Base-by-base conservation (phyloP, 257 asterid genomes). In the Striga asiatica region DNA sequence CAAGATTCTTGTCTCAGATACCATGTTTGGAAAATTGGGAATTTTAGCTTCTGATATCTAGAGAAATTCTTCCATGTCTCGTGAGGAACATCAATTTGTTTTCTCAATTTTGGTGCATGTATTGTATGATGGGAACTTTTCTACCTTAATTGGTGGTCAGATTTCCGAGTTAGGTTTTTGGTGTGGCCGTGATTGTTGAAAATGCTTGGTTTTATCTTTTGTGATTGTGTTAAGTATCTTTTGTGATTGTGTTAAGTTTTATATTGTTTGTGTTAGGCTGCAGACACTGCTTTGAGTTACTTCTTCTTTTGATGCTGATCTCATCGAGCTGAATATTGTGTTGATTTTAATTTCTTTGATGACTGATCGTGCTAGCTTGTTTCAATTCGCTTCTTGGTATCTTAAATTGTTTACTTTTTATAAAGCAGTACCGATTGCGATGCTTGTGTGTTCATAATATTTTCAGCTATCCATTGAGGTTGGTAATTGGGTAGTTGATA, bases 341-440 rank as follows among this genome's bases (percentile, higher is more conserved):
- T 35, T 35, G 21, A 16, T 29, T 63, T n/a, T 1, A 46, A 37
- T 9, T 22, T 41, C 35, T 3, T 54, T 52, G 35, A 43, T 54
- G 27, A 46, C 24, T 53, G 35, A 14, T 43, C 27, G 22, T 18
- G 59, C 16, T 49, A 48, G 34, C 17, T 12, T 34, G 51, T 28
- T 31, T 67, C 24, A 45, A 21, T 56, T 42, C 38, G 14, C 13
- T 43, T 56, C 20, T 32, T 18, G 27, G 43, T 34, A 14, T 52
- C 50, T 46, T 41, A 46, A 50, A 22, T 29, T 55, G 66, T 50
- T 49, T 47, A 48, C 13, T 39, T 43, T 18, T 53, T n/a, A n/a
- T n/a, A n/a, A n/a, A n/a, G n/a, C n/a, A n/a, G n/a, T n/a, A n/a
- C n/a, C n/a, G 60, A 23, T 60, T 41, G 13, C 2, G 0, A 3